Evolutionary conservation across 2,329 filamentous ascomycete species (phyloP).

Genomic region (Botrytis tulipae): DNA sequence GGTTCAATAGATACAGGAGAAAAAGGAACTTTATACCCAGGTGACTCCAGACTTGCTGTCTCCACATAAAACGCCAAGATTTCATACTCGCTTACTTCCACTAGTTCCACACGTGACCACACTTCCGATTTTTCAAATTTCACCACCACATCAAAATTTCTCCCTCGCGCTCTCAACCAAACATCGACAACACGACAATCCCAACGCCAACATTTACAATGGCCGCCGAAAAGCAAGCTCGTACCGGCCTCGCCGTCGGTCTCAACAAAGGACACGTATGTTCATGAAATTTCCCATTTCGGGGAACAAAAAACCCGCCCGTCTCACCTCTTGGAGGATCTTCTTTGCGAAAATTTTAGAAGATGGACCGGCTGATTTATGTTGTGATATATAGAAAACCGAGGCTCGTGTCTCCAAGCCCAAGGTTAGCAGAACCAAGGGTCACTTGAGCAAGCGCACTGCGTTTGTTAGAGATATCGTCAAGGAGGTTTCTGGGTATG

Average conservation of each 20-base stretch:
- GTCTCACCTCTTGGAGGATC: conserved; percentile 76
- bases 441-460: conserved; percentile 94
- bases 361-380: conserved; percentile 35
- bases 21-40: not conserved
- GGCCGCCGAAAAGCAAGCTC: conserved; percentile 59
- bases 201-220: conserved; percentile 41
- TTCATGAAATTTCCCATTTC: conserved; percentile 33
- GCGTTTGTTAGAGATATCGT: conserved; percentile 96
- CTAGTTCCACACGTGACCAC: not conserved
- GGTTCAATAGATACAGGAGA: not conserved
- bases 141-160: not conserved
- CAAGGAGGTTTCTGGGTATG: conserved; percentile 95
- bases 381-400: conserved; percentile 65
- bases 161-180: conserved; percentile 6
- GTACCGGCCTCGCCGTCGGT: conserved; percentile 59
- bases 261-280: conserved; percentile 63
- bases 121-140: conserved; percentile 3
- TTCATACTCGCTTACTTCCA: not conserved
- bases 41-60: not conserved
- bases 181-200: conserved; percentile 13
- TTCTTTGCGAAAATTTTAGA: conserved; percentile 43
- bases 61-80: conserved; percentile 2
- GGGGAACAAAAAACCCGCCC: conserved; percentile 33
- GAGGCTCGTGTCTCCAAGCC: conserved; percentile 75
- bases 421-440: conserved; percentile 84